Conservation (phyloP, 495 filamentous ascomycete genomes). For the Aspergillus olivimuriae region DNA sequence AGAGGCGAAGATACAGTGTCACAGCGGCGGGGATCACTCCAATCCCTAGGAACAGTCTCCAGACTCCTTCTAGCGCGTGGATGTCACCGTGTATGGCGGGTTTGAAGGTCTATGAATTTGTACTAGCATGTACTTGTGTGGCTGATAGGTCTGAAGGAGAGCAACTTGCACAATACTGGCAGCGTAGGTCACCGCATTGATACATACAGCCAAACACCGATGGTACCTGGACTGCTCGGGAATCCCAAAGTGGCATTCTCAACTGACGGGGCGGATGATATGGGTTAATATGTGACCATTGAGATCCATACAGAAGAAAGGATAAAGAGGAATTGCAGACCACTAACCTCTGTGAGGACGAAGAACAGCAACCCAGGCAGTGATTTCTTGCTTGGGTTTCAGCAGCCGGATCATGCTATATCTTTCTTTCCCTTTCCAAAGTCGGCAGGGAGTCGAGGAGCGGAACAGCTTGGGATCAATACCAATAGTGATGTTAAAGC, state of each 20-base stretch:
- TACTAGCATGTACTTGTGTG: too few species aligned
- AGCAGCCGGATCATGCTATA: too few species aligned
- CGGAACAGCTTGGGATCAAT: too few species aligned
- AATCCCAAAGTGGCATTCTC: constrained; percentile 14
- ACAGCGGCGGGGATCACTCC: constrained; percentile 12
- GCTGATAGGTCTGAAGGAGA: neutral
- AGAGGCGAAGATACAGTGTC: constrained; percentile 14
- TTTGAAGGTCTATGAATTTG: too few species aligned
- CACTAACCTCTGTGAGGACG: constrained; percentile 15
- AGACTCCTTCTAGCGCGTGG: constrained; percentile 16
- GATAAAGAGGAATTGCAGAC: neutral
- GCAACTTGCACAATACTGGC: neutral
- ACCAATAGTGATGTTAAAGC: too few species aligned
- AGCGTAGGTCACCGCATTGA: neutral
- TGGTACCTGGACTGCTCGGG: constrained; percentile 10
- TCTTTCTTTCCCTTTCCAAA: too few species aligned
- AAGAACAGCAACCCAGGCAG: constrained; percentile 15
- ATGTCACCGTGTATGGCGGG: neutral
- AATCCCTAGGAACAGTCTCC: constrained; percentile 14
- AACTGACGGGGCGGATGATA: constrained; percentile 12
- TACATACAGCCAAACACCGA: constrained; percentile 3
- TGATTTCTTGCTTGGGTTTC: constrained; percentile 9
- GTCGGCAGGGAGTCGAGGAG: too few species aligned
- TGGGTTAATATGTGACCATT: constrained; percentile 11
- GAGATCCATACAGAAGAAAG: neutral